phyloP scores from a whole-genome alignment of 345 rosid genomes.

The Gossypium ekmanianum region DNA sequence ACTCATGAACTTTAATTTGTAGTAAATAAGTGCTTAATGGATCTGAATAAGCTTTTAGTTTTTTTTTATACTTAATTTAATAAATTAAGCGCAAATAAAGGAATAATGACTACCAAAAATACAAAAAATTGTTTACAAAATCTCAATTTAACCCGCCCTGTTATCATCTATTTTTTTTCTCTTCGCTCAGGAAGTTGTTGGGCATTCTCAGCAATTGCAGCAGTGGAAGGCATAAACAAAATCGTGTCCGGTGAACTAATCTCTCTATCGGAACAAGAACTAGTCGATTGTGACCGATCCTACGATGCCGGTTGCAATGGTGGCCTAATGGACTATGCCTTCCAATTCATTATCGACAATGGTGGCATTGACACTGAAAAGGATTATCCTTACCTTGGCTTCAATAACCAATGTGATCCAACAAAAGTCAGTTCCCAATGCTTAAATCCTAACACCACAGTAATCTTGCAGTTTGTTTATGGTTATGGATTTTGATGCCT shows the following conservation, averaged over 20 bases:
- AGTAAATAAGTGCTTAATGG: too few relatives aligned
- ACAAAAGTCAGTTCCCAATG: constrained; percentile 33
- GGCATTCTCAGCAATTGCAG: constrained; percentile 87
- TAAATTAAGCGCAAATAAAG: too few relatives aligned
- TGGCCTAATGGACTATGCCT: constrained; percentile 96
- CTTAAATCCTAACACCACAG: neutral
- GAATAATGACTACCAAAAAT: too few relatives aligned
- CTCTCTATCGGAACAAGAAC: constrained; percentile 80
- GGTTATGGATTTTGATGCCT: neutral
- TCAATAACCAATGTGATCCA: constrained; percentile 47
- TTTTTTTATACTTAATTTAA: too few relatives aligned
- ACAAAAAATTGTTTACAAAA: too few relatives aligned
- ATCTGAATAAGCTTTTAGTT: too few relatives aligned
- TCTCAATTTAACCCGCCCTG: too few relatives aligned
- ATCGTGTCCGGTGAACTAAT: constrained; percentile 74
- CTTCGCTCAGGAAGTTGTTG: constrained; percentile 82
- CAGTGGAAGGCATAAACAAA: constrained; percentile 86
- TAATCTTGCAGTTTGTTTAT: neutral
- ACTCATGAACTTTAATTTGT: too few relatives aligned
- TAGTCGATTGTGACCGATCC: constrained; percentile 75
- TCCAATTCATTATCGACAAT: constrained; percentile 73
- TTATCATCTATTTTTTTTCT: neutral
- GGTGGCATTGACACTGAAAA: constrained; percentile 79
- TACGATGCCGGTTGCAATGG: constrained; percentile 82
- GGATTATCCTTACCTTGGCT: constrained; percentile 71